Base-by-base conservation (phyloP, 2,329 filamentous ascomycete genomes). In the Camptophora hylomeconis region DNA sequence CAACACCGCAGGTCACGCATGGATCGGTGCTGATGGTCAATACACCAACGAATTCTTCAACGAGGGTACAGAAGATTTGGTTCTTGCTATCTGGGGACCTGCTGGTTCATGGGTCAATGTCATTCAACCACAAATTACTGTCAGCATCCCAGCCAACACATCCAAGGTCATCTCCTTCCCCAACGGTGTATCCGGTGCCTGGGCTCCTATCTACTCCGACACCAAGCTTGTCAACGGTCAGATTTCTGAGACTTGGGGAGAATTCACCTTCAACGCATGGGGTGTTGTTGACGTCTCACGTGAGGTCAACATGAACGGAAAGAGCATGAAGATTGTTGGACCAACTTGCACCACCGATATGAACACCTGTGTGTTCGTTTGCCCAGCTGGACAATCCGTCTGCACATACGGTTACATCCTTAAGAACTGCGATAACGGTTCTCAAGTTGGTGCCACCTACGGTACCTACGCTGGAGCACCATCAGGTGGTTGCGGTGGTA, bases 241-340 rank as follows among this genome's bases (percentile, higher is more conserved):
- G 22, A 30, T 36, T 16, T 37, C 28, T 35, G 38, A 45, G 25
- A 42, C 41, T 24, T 45, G 41, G 41, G 38, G 38, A 20, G 41
- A 45, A 23, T 42, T 33, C 32, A 45, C 41, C 18, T 45, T 45
- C 26, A 32, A 8, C 14, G n/a, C 35, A 7, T 45, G 32, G 19
- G 36, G 40, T 19, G 38, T 40, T 5, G 39, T 40, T 21, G 40
- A 45, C 21, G 41, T 45, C 13, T 41, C 38, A 2, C 40, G 41
- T 12, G 41, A 45, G 21, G 38, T 41, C 40, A 45, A 45, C 38
- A 45, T 45, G 41, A 38, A 31, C 34, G 41, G 41, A 15, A 33
- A 39, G 20, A 17, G 27, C 22, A 39, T 45, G 31, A 38, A 31
- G 38, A 41, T 42, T 21, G 36, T 41, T 19, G 35, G 35, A 7